Evolutionary conservation across 2,329 filamentous ascomycete species (phyloP), one percentile per base, ranked within the genome.

Genomic region (Xylariaceae sp.): DNA sequence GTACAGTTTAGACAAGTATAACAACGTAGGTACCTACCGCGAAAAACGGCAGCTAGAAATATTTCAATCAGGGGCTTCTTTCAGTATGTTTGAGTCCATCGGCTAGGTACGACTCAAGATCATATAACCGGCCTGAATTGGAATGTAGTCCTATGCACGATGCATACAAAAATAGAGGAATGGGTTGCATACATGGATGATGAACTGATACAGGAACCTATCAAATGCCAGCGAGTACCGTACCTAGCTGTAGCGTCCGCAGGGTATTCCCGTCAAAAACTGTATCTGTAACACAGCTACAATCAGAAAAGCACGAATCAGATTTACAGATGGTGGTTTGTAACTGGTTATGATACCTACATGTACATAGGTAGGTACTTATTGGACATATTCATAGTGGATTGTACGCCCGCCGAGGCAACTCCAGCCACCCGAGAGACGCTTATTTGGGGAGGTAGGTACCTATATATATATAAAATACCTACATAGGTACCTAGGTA

Each of bases 261-360:
- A 34, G 31, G 24, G 33, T 34, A 21, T 48, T 16, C 29, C 28
- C 26, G 41, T 45, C 17, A 14, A 16, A 34, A 21, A 36, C 44
- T 47, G 16, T 36, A 29, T 12, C 29, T 34, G 29, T 41, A 24
- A 51, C 47, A 12, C 36, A 24, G 26, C 19, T 33, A 28, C n/a
- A 11, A 51, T 52, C 49, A 36, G 28, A 52, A 33, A 21, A n/a
- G n/a, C 41, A 46, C 50, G 41, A 53, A 46, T 53, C 50, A 53
- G 24, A 29, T 36, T 24, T 26, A 19, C 17, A 33, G 31, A 53
- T 28, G 9, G 24, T 16, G 16, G 23, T 39, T 53, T 40, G 49
- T 12, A 29, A n/a, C 12, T 33, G 5, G 8, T 7, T 40, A 12
- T 24, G 21, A 12, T 24, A 3, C 14, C 17, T 31, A 50, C n/a